Evolutionary conservation across 2,329 filamentous ascomycete species (phyloP), one percentile per base, ranked within the genome.

Genomic region (Ambrosiella cleistominuta): DNA sequence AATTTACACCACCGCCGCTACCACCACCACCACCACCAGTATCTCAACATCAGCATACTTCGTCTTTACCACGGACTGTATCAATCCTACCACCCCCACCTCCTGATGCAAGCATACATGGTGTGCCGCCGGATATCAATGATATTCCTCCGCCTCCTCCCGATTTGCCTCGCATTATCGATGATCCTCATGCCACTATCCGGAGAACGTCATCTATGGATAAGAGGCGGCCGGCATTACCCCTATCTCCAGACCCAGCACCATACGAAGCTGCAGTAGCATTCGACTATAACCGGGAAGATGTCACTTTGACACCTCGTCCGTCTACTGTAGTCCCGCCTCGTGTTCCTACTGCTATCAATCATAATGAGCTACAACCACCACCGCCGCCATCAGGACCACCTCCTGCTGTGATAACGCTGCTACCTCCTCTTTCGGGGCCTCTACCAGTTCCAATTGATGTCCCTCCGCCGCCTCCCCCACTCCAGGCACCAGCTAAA

Each of bases 251-350:
- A 12, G 39, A 12, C 39, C 7, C 47, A 9, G 8, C 13, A 12
- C 9, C 17, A 35, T 51, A 35, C 7, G 47, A 51, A 36, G n/a
- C 27, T 36, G 15, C 47, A 12, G 6, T 51, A 7, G 17, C 47
- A 5, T 51, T 37, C n/a, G 47, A 54, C 36, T 37, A 44, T 45
- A 42, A 15, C 47, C 39, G 56, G 13, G 47, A 57, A 37, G 56
- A 57, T 19, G 19, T 52, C 15, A 53, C 57, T 13, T 50, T 50
- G 6, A 59, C 57, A 9, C 44, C 57, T 17, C 35, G 44, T 19
- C 42, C 27, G 8, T 12, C 49, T 3, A 49, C 38, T 3, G 15
- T 36, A 13, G 55, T 39, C 11, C 44, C 45, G 1, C 38, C 52
- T 17, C 40, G 52, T 11, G 27, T 54, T 12, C 52, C 52, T 9